These are phyloP conservation scores for Alloascoidea hylecoeti DNA, from an alignment of 805 yeast species.

Conservation along the genomic window DNA sequence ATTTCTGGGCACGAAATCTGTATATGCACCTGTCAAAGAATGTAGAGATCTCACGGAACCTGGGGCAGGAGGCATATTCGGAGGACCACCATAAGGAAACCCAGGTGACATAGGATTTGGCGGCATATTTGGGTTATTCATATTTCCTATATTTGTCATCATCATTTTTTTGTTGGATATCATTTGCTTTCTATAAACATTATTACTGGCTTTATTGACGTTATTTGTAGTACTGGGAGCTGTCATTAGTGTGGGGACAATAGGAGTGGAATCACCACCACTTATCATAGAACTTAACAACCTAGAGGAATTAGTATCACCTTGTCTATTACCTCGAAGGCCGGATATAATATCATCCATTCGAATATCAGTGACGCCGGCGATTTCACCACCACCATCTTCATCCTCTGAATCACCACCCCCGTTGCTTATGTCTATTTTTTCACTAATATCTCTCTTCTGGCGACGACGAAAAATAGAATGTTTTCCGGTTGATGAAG, in stretches of 20 bases:
- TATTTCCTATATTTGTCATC: slow-evolving; percentile 1
- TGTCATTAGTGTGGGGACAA: slow-evolving; percentile 16
- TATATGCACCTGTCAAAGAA: background rate
- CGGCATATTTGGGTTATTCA: too few relatives aligned
- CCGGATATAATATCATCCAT: slow-evolving; percentile 10
- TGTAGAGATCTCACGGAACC: too few relatives aligned
- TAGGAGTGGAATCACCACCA: slow-evolving; percentile 19
- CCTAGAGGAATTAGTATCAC: slow-evolving; percentile 18
- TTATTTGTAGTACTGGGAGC: background rate
- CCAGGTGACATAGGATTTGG: too few relatives aligned
- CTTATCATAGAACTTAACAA: slow-evolving; percentile 14
- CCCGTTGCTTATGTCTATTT: slow-evolving; percentile 5
- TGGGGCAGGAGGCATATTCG: too few relatives aligned
- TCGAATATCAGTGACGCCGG: slow-evolving; percentile 10
- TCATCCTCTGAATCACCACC: slow-evolving; percentile 14
- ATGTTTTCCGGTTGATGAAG: slow-evolving; percentile 7
- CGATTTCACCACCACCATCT: slow-evolving; percentile 11
- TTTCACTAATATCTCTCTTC: slow-evolving; percentile 5
- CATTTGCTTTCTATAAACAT: slow-evolving; percentile 10
- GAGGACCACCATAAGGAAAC: too few relatives aligned
- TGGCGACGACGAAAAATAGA: slow-evolving; percentile 10
- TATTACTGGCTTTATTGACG: slow-evolving; percentile 3
- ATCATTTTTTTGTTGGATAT: slow-evolving; percentile 9
- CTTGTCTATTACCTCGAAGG: slow-evolving; percentile 17
- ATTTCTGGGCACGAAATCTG: background rate